phyloP scores from a whole-genome alignment of 305 asterid species.

The Nicotiana rustica region DNA sequence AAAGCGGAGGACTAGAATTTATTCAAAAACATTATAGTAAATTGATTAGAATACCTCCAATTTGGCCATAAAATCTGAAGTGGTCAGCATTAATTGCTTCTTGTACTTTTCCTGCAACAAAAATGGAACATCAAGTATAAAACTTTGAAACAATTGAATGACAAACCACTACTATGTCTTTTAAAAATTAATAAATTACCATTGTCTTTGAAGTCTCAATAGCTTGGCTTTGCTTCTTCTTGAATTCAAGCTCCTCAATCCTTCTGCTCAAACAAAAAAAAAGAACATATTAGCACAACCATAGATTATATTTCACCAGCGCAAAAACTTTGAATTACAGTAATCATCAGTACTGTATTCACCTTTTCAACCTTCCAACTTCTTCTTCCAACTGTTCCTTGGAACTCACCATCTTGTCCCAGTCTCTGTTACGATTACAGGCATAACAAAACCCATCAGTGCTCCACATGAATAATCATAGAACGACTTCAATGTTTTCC shows the following conservation, averaged over 20 bases:
- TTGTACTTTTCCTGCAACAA: slow-evolving; percentile 67
- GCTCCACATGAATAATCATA: background rate
- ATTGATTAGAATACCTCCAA: slow-evolving; percentile 61
- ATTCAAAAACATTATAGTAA: background rate
- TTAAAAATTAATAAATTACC: slow-evolving; percentile 49
- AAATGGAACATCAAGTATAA: slow-evolving; percentile 29
- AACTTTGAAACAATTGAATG: background rate
- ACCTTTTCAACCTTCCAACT: slow-evolving; percentile 75
- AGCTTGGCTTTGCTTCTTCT: slow-evolving; percentile 51
- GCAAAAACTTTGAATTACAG: background rate
- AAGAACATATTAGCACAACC: slow-evolving; percentile 7
- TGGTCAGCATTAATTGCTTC: slow-evolving; percentile 62
- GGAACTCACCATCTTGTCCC: slow-evolving; percentile 56
- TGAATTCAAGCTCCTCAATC: slow-evolving; percentile 52
- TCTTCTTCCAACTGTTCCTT: slow-evolving; percentile 70
- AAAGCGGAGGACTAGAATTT: background rate
- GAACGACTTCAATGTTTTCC: background rate
- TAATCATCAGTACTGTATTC: background rate
- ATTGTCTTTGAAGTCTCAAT: slow-evolving; percentile 45
- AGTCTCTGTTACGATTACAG: slow-evolving; percentile 50
- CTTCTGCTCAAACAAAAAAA: slow-evolving; percentile 53
- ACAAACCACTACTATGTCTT: background rate
- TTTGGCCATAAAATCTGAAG: slow-evolving; percentile 64
- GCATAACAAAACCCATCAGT: background rate
- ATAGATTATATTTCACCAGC: background rate